phyloP scores from a whole-genome alignment of 306 rosid genomes.

The Casuarina glauca region DNA sequence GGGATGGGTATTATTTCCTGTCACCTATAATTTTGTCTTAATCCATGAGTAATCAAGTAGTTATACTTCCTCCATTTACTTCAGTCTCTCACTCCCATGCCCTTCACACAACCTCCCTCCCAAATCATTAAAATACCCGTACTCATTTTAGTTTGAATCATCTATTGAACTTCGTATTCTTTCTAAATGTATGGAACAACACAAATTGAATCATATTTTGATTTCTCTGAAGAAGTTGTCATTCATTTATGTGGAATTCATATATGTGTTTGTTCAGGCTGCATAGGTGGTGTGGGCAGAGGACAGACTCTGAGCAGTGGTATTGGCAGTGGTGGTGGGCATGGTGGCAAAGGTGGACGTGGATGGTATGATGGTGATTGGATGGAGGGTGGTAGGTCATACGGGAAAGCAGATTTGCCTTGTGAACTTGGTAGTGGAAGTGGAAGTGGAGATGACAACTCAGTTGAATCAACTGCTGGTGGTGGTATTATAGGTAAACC shows the following conservation, averaged over 20 bases:
- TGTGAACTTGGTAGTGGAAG: constrained; percentile 99
- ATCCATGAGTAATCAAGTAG: neutral
- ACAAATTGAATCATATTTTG: neutral
- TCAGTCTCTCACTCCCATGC: neutral
- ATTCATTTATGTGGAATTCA: constrained; percentile 10
- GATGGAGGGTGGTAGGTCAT: constrained; percentile 76
- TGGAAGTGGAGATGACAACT: constrained; percentile 82
- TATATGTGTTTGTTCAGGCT: constrained; percentile 50
- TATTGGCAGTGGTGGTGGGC: constrained; percentile 94
- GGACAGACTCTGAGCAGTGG: constrained; percentile 61
- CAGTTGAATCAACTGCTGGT: constrained; percentile 66
- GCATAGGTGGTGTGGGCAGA: constrained; percentile 85
- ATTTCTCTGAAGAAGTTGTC: neutral
- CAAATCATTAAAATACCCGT: neutral
- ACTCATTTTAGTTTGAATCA: neutral
- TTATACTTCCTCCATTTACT: neutral
- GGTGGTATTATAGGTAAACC: constrained; percentile 91
- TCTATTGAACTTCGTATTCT: constrained; percentile 2
- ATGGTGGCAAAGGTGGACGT: constrained; percentile 92
- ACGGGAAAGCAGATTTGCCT: constrained; percentile 75
- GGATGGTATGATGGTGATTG: constrained; percentile 55
- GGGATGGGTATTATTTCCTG: constrained; percentile 75
- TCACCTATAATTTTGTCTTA: constrained; percentile 11
- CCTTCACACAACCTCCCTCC: neutral
- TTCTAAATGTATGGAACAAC: constrained; percentile 5